Evolutionary conservation across 345 rosid species (phyloP), one percentile per base, ranked within the genome.

Genomic region (Eucalyptus erythrocorys): DNA sequence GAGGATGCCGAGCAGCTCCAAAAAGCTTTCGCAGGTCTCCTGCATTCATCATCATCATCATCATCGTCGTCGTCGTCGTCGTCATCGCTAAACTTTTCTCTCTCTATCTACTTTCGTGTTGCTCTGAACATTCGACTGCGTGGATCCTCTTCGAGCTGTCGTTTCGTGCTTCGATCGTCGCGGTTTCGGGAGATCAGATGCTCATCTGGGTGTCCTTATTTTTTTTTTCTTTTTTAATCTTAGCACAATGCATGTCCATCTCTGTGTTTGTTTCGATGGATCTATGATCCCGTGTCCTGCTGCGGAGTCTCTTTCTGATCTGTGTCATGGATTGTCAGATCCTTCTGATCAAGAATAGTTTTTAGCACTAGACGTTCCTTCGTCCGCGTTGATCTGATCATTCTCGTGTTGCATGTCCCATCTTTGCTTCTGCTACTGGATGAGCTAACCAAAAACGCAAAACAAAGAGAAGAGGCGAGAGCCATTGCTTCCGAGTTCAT

Each of bases 1-100:
- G 98, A 95, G 92, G 99, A 97, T 87, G 96, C 95, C 86, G 99
- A 97, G 92, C 96, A 96, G 91, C 99, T 97, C 89, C 93, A 89
- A 59, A 97, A 95, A 90, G 99, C 99, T 57, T 96, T 96, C 86
- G 85, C 89, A 93, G 99, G 99, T 96, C 98, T 95, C 79, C 89
- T 24, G 10, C 85, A 34, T 53, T n/a, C n/a, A n/a, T n/a, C n/a
- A n/a, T 53, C 71, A 15, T 42, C n/a, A 15, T 30, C 27, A 4
- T 64, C 34, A 17, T 89, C 48, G 5, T 22, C 40, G 1, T 66
- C 71, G 21, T 66, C 14, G 3, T 37, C 82, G 2, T 71, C 82
- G 12, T 71, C 26, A 19, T 34, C n/a, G 59, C 87, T 32, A 12
- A 47, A 34, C 12, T 19, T 13, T 17, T 68, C 26, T 40, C 27